Evolutionary conservation across 176 grass and related monocot species (phyloP), one percentile per base, ranked within the genome.

Genomic region (Melocanna baccifera): DNA sequence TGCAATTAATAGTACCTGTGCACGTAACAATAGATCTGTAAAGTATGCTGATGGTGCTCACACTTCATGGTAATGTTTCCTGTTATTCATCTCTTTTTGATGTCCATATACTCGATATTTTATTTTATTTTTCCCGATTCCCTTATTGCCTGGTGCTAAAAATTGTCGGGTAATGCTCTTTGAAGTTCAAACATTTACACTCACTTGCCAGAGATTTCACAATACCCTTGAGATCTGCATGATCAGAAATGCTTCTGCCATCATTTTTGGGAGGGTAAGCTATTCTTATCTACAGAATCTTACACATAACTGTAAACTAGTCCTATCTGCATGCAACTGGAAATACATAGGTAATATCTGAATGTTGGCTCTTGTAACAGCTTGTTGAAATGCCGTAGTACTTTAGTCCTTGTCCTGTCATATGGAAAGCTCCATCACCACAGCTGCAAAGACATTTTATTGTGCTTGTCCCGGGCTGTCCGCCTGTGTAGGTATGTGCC

Each of bases 381-480:
- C 23, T 52, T 67, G 52, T 88, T 65, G 14, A 77, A 73, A 50
- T 82, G 37, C 7, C 86, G 63, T 55, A 39, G 29, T 85, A 74
- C 42, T 80, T 58, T 12, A 32, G 48, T 78, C 67, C 39, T 73
- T 86, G 79, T 73, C 66, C n/a, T 73, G n/a, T 83, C 74, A 73
- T 45, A 42, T 52, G 59, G 79, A 79, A 61, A 74, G 73, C 12
- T 74, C 57, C 88, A 79, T 73, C 73, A 30, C 62, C 67, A 73
- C 76, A 18, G 45, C 80, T 67, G 32, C 22, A 25, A 55, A 74
- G 39, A 82, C 41, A 73, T 71, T 73, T 47, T 51, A 61, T 79
- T 78, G 73, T 52, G 75, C 50, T 61, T 72, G 29, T 30, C 34
- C 42, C 46, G 0, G 25, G 53, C 65, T 82, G 57, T 4, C 83